Conservation (phyloP, 306 rosid species). For the Senna tora region DNA sequence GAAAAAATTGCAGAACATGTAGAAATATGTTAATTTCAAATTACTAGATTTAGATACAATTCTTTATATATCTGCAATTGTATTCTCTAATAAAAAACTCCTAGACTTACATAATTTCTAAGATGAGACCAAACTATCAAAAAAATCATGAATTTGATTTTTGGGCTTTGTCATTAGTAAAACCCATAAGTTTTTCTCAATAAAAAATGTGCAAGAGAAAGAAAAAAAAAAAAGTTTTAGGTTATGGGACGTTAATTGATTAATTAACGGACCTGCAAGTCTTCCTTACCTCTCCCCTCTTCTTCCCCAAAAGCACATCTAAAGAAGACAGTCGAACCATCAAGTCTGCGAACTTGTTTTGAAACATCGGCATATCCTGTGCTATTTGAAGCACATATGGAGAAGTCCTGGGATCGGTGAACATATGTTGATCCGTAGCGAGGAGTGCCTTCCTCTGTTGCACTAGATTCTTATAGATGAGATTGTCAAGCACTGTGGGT, state of each 20-base stretch:
- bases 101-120: too few species aligned
- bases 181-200: too few species aligned
- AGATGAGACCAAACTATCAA: too few species aligned
- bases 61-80: too few species aligned
- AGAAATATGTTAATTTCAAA: not conserved
- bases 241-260: not conserved
- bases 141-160: too few species aligned
- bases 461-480: conserved; percentile 46
- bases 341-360: conserved; percentile 37
- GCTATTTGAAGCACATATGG: conserved; percentile 47
- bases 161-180: too few species aligned
- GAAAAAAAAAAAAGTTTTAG: too few species aligned
- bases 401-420: conserved; percentile 41
- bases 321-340: conserved; percentile 39
- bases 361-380: conserved; percentile 1
- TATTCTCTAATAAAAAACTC: too few species aligned
- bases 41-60: too few species aligned
- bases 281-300: conserved; percentile 59
- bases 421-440: conserved; percentile 47
- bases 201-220: too few species aligned
- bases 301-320: conserved; percentile 46
- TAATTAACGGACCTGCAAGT: conserved; percentile 55
- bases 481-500: conserved; percentile 52
- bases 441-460: conserved; percentile 46
- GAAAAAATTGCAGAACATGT: not conserved